Conservation (phyloP, 352 stramenopile species). For the Saprolegnia parasitica region DNA sequence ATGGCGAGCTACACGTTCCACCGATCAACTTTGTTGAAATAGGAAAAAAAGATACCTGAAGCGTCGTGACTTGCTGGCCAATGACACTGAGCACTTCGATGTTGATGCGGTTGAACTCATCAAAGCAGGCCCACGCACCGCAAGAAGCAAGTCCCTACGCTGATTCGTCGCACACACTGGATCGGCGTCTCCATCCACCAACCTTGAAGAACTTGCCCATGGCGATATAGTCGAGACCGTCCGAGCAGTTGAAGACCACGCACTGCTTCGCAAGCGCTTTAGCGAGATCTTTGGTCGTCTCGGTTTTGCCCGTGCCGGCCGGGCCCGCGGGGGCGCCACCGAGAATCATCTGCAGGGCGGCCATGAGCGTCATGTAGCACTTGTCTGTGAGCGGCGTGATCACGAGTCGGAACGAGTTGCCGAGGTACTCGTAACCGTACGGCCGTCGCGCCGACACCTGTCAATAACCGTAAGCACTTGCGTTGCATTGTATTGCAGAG, state of each 20-base stretch:
- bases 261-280: slow-evolving; percentile 94
- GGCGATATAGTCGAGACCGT: slow-evolving; percentile 91
- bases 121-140: slow-evolving; percentile 89
- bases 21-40: no score
- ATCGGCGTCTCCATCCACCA: background rate
- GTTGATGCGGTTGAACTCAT: slow-evolving; percentile 89
- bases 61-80: slow-evolving; percentile 88
- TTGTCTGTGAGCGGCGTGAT: slow-evolving; percentile 96
- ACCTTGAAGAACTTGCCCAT: slow-evolving; percentile 94
- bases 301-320: slow-evolving; percentile 93
- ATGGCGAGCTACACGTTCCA: slow-evolving; percentile 45
- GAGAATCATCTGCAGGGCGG: slow-evolving; percentile 93
- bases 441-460: slow-evolving; percentile 73
- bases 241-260: slow-evolving; percentile 93
- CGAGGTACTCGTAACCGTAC: slow-evolving; percentile 97
- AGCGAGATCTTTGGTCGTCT: slow-evolving; percentile 93
- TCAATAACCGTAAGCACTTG: no score
- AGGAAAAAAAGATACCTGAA: slow-evolving; percentile 39
- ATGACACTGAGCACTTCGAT: slow-evolving; percentile 86
- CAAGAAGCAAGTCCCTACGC: slow-evolving; percentile 83
- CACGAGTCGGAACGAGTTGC: slow-evolving; percentile 93
- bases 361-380: slow-evolving; percentile 95
- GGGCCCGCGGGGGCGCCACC: slow-evolving; percentile 90
- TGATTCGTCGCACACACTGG: background rate
- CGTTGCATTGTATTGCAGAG: no score